Evolutionary conservation across 306 rosid species (phyloP).

Genomic region (Cicer judaicum): DNA sequence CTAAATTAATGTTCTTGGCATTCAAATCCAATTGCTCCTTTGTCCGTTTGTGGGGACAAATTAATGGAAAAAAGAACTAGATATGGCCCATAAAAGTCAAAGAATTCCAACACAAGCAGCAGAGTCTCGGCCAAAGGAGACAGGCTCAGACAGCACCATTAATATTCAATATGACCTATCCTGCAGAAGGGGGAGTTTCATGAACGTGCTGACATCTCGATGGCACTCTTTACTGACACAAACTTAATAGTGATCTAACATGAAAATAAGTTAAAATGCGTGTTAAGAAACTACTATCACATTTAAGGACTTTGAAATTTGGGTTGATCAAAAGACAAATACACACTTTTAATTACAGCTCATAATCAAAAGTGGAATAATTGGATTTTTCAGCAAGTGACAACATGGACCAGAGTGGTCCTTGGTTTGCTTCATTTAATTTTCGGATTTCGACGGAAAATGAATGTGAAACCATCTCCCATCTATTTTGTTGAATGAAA

Average conservation of each 20-base stretch:
- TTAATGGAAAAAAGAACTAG: not conserved
- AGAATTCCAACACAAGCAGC: not conserved
- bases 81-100: not conserved
- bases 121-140: not conserved
- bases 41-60: constrained; percentile 1
- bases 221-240: not conserved
- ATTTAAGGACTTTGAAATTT: not conserved
- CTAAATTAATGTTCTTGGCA: not conserved
- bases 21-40: not conserved
- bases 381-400: not conserved
- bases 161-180: not conserved
- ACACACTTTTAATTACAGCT: not conserved
- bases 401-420: not conserved
- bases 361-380: not conserved
- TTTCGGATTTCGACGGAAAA: not conserved
- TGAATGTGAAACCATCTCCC: too few relatives aligned
- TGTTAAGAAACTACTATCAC: not conserved
- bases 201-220: not conserved
- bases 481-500: too few relatives aligned
- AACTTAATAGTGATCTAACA: not conserved
- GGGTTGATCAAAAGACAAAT: not conserved
- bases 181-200: not conserved
- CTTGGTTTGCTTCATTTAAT: not conserved
- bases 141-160: not conserved
- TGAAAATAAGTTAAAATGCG: not conserved